Percentiles rank a stretch among this genome's conserved stretches.
Evolutionary conservation across 208 protist genomes (phyloP).

Genomic region (Trypanosomatidae sp.): DNA sequence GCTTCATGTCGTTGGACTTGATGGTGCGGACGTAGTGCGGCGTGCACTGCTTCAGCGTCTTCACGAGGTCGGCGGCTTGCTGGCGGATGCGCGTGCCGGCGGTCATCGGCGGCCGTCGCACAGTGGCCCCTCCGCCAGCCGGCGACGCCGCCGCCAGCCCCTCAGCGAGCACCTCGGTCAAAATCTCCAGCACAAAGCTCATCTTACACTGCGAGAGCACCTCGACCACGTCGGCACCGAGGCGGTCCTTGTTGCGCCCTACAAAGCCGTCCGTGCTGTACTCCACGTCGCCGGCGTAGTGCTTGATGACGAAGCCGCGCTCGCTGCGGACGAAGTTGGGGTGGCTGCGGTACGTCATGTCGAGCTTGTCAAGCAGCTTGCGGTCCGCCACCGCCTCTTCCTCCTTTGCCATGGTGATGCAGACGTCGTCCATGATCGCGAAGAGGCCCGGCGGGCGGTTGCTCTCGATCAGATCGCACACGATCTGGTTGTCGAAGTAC

Average conservation of each 20-base stretch:
- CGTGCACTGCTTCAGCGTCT: conserved; percentile 85
- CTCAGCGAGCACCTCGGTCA: conserved; percentile 24
- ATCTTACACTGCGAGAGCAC: conserved; percentile 45
- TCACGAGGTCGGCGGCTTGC: conserved; percentile 84
- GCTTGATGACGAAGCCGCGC: conserved; percentile 86
- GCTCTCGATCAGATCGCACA: conserved; percentile 93
- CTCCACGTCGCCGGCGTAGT: conserved; percentile 96
- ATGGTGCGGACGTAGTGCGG: conserved; percentile 97
- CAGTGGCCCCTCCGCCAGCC: neutral
- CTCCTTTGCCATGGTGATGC: conserved; percentile 92
- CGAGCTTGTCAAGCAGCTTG: conserved; percentile 93
- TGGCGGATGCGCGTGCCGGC: conserved; percentile 94
- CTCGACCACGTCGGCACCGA: conserved; percentile 62
- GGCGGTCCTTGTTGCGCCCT: conserved; percentile 94
- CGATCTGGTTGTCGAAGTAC: conserved; percentile 97
- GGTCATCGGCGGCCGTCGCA: conserved; percentile 51
- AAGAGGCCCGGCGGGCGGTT: conserved; percentile 90
- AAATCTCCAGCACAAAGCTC: conserved; percentile 45
- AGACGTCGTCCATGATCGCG: conserved; percentile 96
- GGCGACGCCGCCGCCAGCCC: conserved; percentile 24
- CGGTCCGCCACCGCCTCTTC: conserved; percentile 92
- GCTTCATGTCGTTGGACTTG: conserved; percentile 95
- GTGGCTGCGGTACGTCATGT: conserved; percentile 48
- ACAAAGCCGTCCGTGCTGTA: conserved; percentile 94
- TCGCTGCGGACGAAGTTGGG: conserved; percentile 48